Evolutionary conservation across 352 stramenopile species (phyloP).

Genomic region (Globisporangium cederbergense): DNA sequence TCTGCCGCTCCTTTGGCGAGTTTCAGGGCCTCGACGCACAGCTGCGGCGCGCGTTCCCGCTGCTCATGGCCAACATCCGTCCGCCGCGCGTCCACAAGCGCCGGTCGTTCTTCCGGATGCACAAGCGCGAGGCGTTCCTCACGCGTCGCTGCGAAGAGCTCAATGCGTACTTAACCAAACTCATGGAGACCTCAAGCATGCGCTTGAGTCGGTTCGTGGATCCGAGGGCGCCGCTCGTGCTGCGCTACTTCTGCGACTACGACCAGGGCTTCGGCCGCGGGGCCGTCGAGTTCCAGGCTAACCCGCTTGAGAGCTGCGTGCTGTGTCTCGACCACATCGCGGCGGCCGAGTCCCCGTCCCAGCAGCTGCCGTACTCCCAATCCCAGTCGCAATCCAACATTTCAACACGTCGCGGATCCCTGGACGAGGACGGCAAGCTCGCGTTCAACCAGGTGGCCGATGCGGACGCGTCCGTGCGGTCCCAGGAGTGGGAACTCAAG

Average conservation of each 20-base stretch:
- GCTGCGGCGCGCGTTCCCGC: conserved; percentile 54
- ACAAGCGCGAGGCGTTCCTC: conserved; percentile 60
- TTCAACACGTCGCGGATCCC: background rate
- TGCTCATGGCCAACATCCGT: conserved; percentile 55
- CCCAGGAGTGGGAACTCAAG: conserved; percentile 24
- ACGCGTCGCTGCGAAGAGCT: conserved; percentile 54
- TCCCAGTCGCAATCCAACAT: background rate
- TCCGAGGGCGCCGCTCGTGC: conserved; percentile 55
- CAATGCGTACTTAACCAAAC: conserved; percentile 48
- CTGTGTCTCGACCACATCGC: conserved; percentile 48
- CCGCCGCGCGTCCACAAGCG: conserved; percentile 48
- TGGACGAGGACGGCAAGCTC: background rate
- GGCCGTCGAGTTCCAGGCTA: conserved; percentile 28
- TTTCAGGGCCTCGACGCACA: conserved; percentile 74
- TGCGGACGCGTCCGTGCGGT: conserved; percentile 15
- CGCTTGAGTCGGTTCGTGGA: conserved; percentile 72
- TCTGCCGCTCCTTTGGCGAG: conserved; percentile 70
- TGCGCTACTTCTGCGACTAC: conserved; percentile 85
- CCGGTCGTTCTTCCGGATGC: conserved; percentile 56
- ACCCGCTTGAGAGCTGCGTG: conserved; percentile 47
- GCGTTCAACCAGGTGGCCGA: conserved; percentile 17
- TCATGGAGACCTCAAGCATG: conserved; percentile 43
- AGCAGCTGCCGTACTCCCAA: conserved; percentile 1
- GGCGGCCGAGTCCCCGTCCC: conserved; percentile 12
- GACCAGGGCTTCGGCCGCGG: conserved; percentile 54